Evolutionary conservation across 768 basidiomycete species (phyloP).

Genomic region (Trametes sanguinea): DNA sequence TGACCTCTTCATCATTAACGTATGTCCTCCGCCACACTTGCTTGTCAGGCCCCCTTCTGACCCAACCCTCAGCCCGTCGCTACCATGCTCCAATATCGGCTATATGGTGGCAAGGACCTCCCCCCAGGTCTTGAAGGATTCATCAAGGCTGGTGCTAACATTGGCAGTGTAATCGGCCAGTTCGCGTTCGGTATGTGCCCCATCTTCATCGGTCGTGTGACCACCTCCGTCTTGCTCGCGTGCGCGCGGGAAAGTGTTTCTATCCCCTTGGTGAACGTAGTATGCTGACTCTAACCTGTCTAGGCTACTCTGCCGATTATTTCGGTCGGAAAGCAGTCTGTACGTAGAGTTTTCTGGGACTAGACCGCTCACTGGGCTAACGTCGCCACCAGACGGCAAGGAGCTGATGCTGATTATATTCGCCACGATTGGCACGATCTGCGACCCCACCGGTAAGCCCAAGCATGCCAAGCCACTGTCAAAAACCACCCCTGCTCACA

Average conservation of each 20-base stretch:
- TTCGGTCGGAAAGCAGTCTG: conserved; percentile 71
- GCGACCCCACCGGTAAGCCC: conserved; percentile 57
- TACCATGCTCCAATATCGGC: conserved; percentile 66
- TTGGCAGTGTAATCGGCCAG: conserved; percentile 72
- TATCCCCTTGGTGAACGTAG: not conserved
- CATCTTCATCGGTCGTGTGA: conserved; percentile 2
- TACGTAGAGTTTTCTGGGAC: conserved; percentile 28
- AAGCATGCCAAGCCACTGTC: too few relatives aligned
- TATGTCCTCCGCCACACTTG: conserved; percentile 31
- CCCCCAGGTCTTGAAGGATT: conserved; percentile 61
- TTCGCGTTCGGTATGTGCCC: conserved; percentile 53
- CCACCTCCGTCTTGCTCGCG: not conserved
- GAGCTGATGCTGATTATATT: conserved; percentile 81
- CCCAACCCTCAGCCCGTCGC: conserved; percentile 51
- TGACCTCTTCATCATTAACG: conserved; percentile 73
- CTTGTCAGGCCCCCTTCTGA: not conserved
- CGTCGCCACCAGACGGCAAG: conserved; percentile 56
- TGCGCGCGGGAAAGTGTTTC: not conserved
- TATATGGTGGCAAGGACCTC: conserved; percentile 53
- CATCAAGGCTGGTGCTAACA: conserved; percentile 69
- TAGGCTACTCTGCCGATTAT: conserved; percentile 66
- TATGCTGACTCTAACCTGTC: not conserved
- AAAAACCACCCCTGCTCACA: too few relatives aligned
- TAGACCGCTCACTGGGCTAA: conserved; percentile 12
- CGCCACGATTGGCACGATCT: conserved; percentile 70